Conservation (phyloP, 495 filamentous ascomycete species). For the Massariosphaeria phaeospora region DNA sequence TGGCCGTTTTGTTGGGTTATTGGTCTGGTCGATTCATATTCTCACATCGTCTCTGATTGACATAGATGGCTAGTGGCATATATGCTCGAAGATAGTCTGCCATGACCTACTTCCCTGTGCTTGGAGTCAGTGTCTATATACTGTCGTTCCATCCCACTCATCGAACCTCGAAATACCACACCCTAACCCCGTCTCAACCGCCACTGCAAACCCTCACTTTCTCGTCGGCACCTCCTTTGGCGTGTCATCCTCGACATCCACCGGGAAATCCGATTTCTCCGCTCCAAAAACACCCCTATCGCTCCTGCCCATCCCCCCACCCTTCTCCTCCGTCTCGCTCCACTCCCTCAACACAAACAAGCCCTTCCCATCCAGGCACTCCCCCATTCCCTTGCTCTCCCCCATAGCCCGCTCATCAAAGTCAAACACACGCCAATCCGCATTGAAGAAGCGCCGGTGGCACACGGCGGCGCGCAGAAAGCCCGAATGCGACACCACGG, state of each 20-base stretch:
- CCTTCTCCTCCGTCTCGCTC: slow-evolving; percentile 35
- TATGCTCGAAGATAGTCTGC: too few relatives aligned
- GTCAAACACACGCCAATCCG: slow-evolving; percentile 59
- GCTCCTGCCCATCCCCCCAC: slow-evolving; percentile 36
- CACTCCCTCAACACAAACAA: slow-evolving; percentile 32
- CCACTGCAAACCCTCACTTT: too few relatives aligned
- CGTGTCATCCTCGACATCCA: slow-evolving; percentile 6
- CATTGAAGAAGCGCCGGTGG: slow-evolving; percentile 51
- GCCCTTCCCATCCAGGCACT: slow-evolving; percentile 12
- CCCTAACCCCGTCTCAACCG: too few relatives aligned
- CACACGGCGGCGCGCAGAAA: slow-evolving; percentile 50
- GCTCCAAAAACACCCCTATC: slow-evolving; percentile 26
- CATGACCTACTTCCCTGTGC: too few relatives aligned
- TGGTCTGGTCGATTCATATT: too few relatives aligned
- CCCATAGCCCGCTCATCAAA: slow-evolving; percentile 42
- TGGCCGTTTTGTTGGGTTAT: too few relatives aligned
- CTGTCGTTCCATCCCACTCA: too few relatives aligned
- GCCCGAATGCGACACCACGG: slow-evolving; percentile 57
- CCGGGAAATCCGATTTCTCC: slow-evolving; percentile 29
- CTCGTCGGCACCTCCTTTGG: slow-evolving; percentile 5
- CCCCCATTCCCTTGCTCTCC: slow-evolving; percentile 8
- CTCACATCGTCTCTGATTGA: too few relatives aligned
- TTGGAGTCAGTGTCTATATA: too few relatives aligned
- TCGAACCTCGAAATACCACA: too few relatives aligned
- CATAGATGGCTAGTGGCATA: too few relatives aligned